Base-by-base conservation (phyloP, 495 filamentous ascomycete species). In the Podospora conica region DNA sequence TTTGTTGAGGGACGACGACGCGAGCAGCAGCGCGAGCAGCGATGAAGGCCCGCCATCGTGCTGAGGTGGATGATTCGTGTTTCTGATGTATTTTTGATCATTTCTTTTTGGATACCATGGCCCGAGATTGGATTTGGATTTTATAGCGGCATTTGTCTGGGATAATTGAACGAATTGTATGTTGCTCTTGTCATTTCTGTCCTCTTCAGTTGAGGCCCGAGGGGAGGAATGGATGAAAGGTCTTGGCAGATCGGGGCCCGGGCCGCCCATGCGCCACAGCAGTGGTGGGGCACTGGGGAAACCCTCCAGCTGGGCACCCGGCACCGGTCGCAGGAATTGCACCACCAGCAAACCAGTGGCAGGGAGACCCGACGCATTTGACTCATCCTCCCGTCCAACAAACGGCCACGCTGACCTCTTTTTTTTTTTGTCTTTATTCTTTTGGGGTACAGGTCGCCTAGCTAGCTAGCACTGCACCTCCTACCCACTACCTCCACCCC, bases 401-500 rank as follows among this genome's bases (percentile, higher is more conserved):
- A 58, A 61, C 63, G 18, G 71, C 67, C 73, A 75, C 69, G 69
- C 69, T 69, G 71, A 65, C 73, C 65, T 63, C 61, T 70, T 67
- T 56, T 53, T 10, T 57, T 18, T 56, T 53, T 10, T 57, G 5
- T 40, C 33, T 40, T 40, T 48, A 12, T 48, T 48, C 33, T n/a
- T 48, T 48, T 48, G 33, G 33, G 33, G 33, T 48, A 61, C 29
- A 33, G 53, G 53, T n/a, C 22, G 25, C 48, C 22, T 55, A 5
- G 22, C 23, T 24, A 18, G n/a, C 21, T 53, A 15, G 58, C 12
- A 11, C 22, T 22, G 11, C n/a, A 60, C 11, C 21, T 53, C 23
- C 61, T 25, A 24, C 55, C 58, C 53, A 28, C 55, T 40, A 28
- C 53, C 67, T 69, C 22, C 28, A 55, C 55, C 2, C 23, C 12